A percentile compares a stretch with the other conserved stretches of the same genome.
Evolutionary conservation across 1,284 basidiomycete genomes (phyloP).

Genomic region (Mycosarcoma maydis): DNA sequence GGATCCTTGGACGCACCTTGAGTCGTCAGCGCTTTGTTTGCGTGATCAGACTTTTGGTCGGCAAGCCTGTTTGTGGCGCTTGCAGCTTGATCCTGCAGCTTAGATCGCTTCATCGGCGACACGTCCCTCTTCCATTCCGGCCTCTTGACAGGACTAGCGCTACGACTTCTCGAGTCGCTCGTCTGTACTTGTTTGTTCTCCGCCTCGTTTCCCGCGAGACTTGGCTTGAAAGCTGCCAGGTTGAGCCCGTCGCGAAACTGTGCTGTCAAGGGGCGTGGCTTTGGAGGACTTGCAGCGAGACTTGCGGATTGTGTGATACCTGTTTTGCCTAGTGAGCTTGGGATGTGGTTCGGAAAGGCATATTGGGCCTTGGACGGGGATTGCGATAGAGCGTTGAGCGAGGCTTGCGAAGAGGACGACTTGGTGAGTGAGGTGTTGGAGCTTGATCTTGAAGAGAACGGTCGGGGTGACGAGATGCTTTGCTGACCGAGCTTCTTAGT

Average conservation of each 20-base stretch:
- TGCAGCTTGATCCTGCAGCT: no score
- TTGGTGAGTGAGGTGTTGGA: constrained; percentile 9
- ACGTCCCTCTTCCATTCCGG: background rate
- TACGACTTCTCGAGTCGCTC: constrained; percentile 48
- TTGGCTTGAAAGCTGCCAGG: constrained; percentile 46
- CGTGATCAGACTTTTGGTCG: no score
- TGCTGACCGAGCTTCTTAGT: constrained; percentile 41
- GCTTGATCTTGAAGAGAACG: background rate
- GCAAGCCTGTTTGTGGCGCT: no score
- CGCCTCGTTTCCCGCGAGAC: constrained; percentile 3
- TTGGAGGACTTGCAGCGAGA: constrained; percentile 38
- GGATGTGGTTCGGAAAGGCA: constrained; percentile 10
- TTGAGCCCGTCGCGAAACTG: constrained; percentile 47
- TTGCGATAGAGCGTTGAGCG: background rate
- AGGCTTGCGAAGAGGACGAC: background rate
- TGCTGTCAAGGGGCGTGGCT: constrained; percentile 52
- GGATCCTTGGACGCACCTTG: no score
- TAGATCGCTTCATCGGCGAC: background rate
- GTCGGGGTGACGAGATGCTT: constrained; percentile 6
- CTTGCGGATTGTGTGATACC: constrained; percentile 28
- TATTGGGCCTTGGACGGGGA: constrained; percentile 13
- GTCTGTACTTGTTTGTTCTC: constrained; percentile 9
- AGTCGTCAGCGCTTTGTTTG: no score
- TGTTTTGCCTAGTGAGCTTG: constrained; percentile 11
- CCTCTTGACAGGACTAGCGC: constrained; percentile 46